Percentiles rank a stretch among this genome's conserved stretches.
phyloP scores from a whole-genome alignment of 1,284 basidiomycete species.

The Puccinia triticina region DNA sequence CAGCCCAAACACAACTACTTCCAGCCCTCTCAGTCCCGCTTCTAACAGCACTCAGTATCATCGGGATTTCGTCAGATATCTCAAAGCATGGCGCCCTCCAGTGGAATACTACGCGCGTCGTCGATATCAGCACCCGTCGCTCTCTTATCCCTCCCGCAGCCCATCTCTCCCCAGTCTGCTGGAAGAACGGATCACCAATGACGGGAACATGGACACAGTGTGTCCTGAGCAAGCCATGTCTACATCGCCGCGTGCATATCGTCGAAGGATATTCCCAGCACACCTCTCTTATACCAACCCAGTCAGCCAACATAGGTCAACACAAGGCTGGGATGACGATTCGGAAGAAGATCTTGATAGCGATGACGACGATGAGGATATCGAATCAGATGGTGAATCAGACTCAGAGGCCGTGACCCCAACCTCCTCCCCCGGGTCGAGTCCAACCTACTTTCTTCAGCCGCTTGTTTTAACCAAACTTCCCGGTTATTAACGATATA shows the following conservation, averaged over 20 bases:
- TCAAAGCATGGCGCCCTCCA: conserved; percentile 44
- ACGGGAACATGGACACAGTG: conserved; percentile 24
- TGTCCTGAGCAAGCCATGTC: conserved; percentile 13
- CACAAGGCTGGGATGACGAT: conserved; percentile 22
- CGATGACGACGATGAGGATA: conserved; percentile 27
- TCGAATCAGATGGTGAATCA: conserved; percentile 18
- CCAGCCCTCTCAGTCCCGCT: background rate
- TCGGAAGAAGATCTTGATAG: conserved; percentile 33
- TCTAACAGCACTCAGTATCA: background rate
- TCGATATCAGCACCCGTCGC: conserved; percentile 18
- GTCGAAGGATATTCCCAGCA: background rate
- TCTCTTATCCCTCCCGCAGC: conserved; percentile 33
- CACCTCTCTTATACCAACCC: background rate
- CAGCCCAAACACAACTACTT: background rate
- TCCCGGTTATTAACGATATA: conserved; percentile 13
- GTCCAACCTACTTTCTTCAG: conserved; percentile 35
- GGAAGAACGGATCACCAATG: conserved; percentile 22
- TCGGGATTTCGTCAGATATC: conserved; percentile 25
- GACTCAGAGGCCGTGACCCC: conserved; percentile 21
- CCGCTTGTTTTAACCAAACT: conserved; percentile 40
- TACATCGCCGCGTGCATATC: background rate
- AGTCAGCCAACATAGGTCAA: background rate
- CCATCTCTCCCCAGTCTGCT: conserved; percentile 28
- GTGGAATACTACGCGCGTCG: conserved; percentile 45
- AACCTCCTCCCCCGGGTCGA: conserved; percentile 1